These are phyloP conservation scores for Capronia epimyces DNA, from an alignment of 2,329 filamentous ascomycete genomes.

Conservation along the genomic window DNA sequence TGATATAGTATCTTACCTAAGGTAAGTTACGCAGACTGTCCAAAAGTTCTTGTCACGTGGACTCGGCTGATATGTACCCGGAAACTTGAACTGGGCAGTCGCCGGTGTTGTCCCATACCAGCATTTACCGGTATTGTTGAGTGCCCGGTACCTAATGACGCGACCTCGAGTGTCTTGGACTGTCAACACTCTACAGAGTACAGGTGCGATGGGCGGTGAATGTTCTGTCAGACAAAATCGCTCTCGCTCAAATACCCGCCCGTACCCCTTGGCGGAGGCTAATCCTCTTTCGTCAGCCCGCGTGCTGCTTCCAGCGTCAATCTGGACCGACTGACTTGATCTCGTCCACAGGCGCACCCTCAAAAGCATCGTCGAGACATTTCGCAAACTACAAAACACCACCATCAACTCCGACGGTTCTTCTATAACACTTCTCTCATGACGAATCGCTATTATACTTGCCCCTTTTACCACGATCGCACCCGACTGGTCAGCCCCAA, in stretches of 20 bases:
- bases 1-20: too few species aligned
- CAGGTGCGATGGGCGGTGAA: neutral
- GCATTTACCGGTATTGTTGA: too few species aligned
- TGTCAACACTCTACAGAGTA: neutral
- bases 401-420: conserved; percentile 7
- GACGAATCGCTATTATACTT: neutral
- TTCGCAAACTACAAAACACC: conserved; percentile 2
- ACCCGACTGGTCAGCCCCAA: conserved; percentile 12
- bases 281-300: conserved; percentile 1
- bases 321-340: conserved; percentile 18
- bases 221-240: neutral
- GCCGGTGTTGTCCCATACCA: too few species aligned
- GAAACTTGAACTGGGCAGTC: too few species aligned
- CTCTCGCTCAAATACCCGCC: neutral
- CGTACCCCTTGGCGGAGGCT: conserved; percentile 3
- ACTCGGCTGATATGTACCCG: too few species aligned
- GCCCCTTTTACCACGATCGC: conserved; percentile 3
- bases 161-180: neutral
- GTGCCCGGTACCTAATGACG: neutral
- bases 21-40: too few species aligned
- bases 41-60: too few species aligned
- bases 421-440: conserved; percentile 7
- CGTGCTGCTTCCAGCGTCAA: conserved; percentile 12
- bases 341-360: conserved; percentile 17
- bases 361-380: conserved; percentile 8